These are phyloP conservation scores for rapeseed (Brassica napus) DNA, from an alignment of 345 rosid species.

Conservation along the genomic window Da-Ae NC_063447.1:11112501-11113000, in stretches of 20 bases:
- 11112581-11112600: slow-evolving; percentile 27
- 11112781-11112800: slow-evolving; percentile 80
- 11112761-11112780: slow-evolving; percentile 71
- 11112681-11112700: slow-evolving; percentile 24
- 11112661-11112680: slow-evolving; percentile 34
- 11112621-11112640: slow-evolving; percentile 21
- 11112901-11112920: background rate
- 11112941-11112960: slow-evolving; percentile 45
- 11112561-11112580: slow-evolving; percentile 15
- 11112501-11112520: background rate
- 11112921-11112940: background rate
- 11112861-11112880: slow-evolving; percentile 89
- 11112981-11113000: slow-evolving; percentile 76
- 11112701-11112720: slow-evolving; percentile 22
- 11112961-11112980: slow-evolving; percentile 90
- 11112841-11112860: slow-evolving; percentile 63
- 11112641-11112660: slow-evolving; percentile 18
- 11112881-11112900: slow-evolving; percentile 49
- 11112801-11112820: slow-evolving; percentile 85
- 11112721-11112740: slow-evolving; percentile 50
- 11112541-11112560: background rate
- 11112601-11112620: slow-evolving; percentile 14
- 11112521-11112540: slow-evolving; percentile 33
- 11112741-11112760: slow-evolving; percentile 76
- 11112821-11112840: slow-evolving; percentile 77